Conservation (phyloP, 2,329 filamentous ascomycete species). For the Diaporthe capsici region DNA sequence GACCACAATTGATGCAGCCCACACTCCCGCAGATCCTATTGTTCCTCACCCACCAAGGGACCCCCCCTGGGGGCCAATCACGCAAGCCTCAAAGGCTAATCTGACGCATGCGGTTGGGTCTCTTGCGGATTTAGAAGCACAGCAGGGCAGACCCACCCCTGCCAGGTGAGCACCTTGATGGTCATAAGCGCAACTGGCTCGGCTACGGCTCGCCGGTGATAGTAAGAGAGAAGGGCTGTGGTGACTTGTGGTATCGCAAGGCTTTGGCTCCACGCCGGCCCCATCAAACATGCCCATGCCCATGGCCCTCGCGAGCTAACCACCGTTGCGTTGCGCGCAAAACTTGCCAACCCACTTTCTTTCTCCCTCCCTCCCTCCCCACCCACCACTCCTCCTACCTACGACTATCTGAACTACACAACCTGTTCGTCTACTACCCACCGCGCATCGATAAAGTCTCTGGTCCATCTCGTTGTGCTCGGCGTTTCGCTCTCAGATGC, state of each 20-base stretch:
- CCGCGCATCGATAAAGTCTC: slow-evolving; percentile 9
- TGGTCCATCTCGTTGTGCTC: background rate
- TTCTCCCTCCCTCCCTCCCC: background rate
- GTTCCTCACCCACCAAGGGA: background rate
- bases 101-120: slow-evolving; percentile 24
- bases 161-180: slow-evolving; percentile 36
- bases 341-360: slow-evolving; percentile 7
- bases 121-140: background rate
- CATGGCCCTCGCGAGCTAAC: slow-evolving; percentile 9
- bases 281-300: background rate
- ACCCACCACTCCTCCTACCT: background rate
- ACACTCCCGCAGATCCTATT: slow-evolving; percentile 12
- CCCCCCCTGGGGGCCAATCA: slow-evolving; percentile 11
- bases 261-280: slow-evolving; percentile 23
- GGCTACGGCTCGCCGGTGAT: background rate
- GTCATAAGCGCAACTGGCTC: slow-evolving; percentile 21
- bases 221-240: background rate
- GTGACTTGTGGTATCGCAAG: background rate
- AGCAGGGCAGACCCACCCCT: background rate
- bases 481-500: background rate
- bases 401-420: background rate
- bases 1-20: slow-evolving; percentile 19
- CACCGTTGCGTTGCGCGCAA: background rate
- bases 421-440: slow-evolving; percentile 4
- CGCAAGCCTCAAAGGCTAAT: slow-evolving; percentile 14